These are phyloP conservation scores for Podospora appendiculata DNA, from an alignment of 495 filamentous ascomycete genomes.

Conservation along the genomic window DNA sequence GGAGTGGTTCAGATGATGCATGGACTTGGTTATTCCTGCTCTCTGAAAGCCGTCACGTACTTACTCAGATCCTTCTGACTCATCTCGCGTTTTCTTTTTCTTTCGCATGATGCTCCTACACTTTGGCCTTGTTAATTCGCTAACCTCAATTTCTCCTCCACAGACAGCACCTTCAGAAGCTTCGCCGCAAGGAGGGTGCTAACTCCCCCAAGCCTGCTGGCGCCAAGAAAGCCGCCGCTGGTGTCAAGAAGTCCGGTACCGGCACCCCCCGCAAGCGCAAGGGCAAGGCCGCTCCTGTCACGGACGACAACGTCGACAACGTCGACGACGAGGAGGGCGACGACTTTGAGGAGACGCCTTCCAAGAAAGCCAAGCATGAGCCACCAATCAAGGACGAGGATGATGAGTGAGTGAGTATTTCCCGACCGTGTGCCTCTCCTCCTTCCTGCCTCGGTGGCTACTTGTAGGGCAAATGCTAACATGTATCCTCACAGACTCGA, in stretches of 20 bases:
- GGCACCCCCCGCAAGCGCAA: slow-evolving; percentile 8
- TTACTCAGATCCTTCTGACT: background rate
- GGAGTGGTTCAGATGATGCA: slow-evolving; percentile 14
- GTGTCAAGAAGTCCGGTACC: background rate
- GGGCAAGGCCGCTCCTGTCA: slow-evolving; percentile 4
- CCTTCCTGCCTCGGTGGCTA: too few species aligned
- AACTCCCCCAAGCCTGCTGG: background rate
- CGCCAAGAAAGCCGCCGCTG: slow-evolving; percentile 1
- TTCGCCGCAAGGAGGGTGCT: slow-evolving; percentile 24
- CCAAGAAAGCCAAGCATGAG: slow-evolving; percentile 16
- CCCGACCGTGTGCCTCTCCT: too few species aligned
- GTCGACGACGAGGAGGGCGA: slow-evolving; percentile 5
- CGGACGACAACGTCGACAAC: background rate
- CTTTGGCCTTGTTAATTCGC: background rate
- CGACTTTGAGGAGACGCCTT: background rate
- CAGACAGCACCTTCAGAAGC: slow-evolving; percentile 35
- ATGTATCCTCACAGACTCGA: too few species aligned
- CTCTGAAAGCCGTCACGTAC: slow-evolving; percentile 25
- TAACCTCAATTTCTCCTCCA: slow-evolving; percentile 3
- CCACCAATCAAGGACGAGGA: too few species aligned
- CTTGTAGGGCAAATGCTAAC: too few species aligned
- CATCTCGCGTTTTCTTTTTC: background rate
- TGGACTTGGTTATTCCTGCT: slow-evolving; percentile 12
- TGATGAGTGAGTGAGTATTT: too few species aligned
- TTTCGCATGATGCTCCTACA: background rate